These are phyloP conservation scores for Dactylonectria macrodidyma DNA, from an alignment of 2,329 filamentous ascomycete species.

Conservation along the genomic window DNA sequence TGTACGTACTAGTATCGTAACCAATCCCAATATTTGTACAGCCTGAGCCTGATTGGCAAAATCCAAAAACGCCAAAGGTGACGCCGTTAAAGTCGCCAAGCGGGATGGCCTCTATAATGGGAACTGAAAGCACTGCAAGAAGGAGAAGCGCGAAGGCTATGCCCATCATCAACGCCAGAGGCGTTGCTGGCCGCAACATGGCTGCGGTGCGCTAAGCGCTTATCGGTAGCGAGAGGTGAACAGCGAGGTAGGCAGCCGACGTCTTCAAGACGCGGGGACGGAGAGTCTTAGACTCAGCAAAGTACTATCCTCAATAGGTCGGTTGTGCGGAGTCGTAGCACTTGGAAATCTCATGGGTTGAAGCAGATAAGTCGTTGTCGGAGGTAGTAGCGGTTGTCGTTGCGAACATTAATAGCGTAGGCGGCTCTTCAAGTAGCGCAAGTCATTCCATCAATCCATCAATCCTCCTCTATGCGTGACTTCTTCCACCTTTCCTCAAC, in stretches of 20 bases:
- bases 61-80: conserved; percentile 94
- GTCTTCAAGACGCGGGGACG: conserved; percentile 43
- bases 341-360: conserved; percentile 11
- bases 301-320: conserved; percentile 13
- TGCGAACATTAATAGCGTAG: conserved; percentile 17
- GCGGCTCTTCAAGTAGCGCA: conserved; percentile 6
- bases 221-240: conserved; percentile 23
- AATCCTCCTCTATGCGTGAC: conserved; percentile 10
- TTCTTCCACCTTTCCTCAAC: background rate
- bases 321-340: conserved; percentile 15
- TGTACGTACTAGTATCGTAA: conserved; percentile 83
- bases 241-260: conserved; percentile 36
- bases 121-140: conserved; percentile 90
- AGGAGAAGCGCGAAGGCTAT: conserved; percentile 88
- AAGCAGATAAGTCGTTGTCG: conserved; percentile 20
- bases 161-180: conserved; percentile 87
- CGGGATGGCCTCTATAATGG: conserved; percentile 88
- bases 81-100: conserved; percentile 83
- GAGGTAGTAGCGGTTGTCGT: conserved; percentile 18
- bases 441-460: conserved; percentile 11
- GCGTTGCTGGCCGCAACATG: conserved; percentile 94
- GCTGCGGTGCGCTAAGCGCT: conserved; percentile 56
- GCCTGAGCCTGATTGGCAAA: conserved; percentile 72
- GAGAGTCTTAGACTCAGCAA: conserved; percentile 8
- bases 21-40: conserved; percentile 86